These are phyloP conservation scores for Heliamphora exappendiculata DNA, from an alignment of 148 eudicot species.

Conservation along the genomic window DNA sequence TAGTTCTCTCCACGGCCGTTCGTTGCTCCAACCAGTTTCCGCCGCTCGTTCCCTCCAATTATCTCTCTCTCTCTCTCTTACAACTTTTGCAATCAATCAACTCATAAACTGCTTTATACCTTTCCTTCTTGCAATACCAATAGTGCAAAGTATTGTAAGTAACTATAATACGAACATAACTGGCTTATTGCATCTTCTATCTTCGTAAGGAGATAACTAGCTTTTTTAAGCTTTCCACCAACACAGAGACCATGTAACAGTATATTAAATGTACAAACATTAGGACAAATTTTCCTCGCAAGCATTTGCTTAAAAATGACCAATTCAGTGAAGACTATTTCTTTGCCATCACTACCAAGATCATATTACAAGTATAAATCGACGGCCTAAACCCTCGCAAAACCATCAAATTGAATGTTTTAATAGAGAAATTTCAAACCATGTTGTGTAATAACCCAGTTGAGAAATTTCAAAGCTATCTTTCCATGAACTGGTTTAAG, in stretches of 20 bases:
- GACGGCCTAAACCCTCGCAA: constrained; percentile 69
- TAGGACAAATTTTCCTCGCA: constrained; percentile 49
- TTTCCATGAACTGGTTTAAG: constrained; percentile 83
- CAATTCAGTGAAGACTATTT: constrained; percentile 28
- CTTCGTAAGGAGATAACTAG: constrained; percentile 55
- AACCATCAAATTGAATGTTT: constrained; percentile 48
- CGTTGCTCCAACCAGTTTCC: no score
- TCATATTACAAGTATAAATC: constrained; percentile 59
- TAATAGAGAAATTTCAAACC: constrained; percentile 50
- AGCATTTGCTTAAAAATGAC: constrained; percentile 65
- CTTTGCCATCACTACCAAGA: constrained; percentile 42
- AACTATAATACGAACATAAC: constrained; percentile 56
- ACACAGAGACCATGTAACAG: constrained; percentile 52
- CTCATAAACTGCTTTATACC: constrained; percentile 46
- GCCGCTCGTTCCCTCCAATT: no score
- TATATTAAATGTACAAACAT: constrained; percentile 66
- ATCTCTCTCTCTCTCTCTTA: no score
- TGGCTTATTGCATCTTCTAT: constrained; percentile 83
- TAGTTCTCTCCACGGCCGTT: no score
- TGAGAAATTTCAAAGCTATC: constrained; percentile 68
- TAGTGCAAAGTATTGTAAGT: constrained; percentile 65
- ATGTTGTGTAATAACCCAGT: constrained; percentile 64
- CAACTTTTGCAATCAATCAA: constrained; percentile 60
- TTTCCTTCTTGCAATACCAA: constrained; percentile 63
- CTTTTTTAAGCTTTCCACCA: constrained; percentile 64